Evolutionary conservation across 352 stramenopile genomes (phyloP).

Genomic region (Phytophthora sp.): DNA sequence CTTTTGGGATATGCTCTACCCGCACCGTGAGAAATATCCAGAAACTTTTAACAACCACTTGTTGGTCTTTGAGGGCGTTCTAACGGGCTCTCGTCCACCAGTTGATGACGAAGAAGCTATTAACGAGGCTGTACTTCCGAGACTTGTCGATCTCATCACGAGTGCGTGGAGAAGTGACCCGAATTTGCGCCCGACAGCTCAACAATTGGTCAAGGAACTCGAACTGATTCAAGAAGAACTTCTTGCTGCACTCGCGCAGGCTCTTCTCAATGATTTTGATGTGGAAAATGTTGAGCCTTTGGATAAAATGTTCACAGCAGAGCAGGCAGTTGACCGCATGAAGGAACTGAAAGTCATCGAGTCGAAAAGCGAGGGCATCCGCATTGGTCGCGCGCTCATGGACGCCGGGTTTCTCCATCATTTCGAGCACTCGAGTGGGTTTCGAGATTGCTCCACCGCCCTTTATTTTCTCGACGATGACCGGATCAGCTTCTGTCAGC

Average conservation of each 20-base stretch:
- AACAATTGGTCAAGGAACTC: slow-evolving; percentile 46
- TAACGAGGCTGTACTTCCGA: slow-evolving; percentile 31
- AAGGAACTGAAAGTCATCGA: slow-evolving; percentile 33
- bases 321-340: slow-evolving; percentile 37
- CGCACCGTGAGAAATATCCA: slow-evolving; percentile 51
- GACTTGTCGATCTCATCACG: slow-evolving; percentile 57
- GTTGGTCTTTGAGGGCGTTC: slow-evolving; percentile 51
- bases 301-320: slow-evolving; percentile 36
- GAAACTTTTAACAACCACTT: slow-evolving; percentile 45
- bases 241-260: slow-evolving; percentile 40
- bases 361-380: slow-evolving; percentile 37
- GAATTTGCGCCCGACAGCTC: slow-evolving; percentile 43
- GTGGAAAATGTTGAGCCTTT: not conserved
- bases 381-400: slow-evolving; percentile 62
- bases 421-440: slow-evolving; percentile 35
- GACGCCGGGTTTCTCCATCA: slow-evolving; percentile 64
- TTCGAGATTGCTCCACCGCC: slow-evolving; percentile 23
- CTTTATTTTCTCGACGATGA: slow-evolving; percentile 56
- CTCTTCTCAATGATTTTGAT: slow-evolving; percentile 42
- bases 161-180: slow-evolving; percentile 55
- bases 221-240: slow-evolving; percentile 66
- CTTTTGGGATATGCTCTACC: slow-evolving; percentile 76
- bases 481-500: slow-evolving; percentile 44
- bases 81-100: slow-evolving; percentile 43
- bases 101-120: slow-evolving; percentile 26